A percentile compares a stretch with the other conserved stretches of the same genome.
phyloP scores from a whole-genome alignment of 139 green algal species.

The Picochlorum sp. region DNA sequence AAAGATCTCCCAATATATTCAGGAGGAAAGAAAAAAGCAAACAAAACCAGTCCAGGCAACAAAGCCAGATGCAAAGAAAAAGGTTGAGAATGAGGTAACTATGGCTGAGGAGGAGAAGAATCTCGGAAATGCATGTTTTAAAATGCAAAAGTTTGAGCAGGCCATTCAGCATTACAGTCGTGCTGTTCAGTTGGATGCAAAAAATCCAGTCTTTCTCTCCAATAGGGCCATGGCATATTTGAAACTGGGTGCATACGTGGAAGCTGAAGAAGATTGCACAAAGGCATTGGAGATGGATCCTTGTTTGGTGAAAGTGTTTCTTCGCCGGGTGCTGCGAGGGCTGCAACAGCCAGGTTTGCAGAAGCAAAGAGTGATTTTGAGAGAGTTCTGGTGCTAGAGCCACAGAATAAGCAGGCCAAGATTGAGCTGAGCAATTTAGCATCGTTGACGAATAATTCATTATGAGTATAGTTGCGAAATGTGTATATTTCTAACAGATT shows the following conservation, averaged over 20 bases:
- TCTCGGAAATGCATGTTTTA: conserved; percentile 35
- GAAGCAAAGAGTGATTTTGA: conserved; percentile 29
- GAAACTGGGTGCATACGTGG: conserved; percentile 23
- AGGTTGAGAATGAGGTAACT: not conserved
- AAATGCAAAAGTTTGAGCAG: conserved; percentile 23
- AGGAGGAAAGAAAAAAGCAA: no score
- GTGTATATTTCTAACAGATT: not conserved
- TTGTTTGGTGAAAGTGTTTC: conserved; percentile 35
- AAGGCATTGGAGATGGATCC: conserved; percentile 31
- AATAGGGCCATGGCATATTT: conserved; percentile 43
- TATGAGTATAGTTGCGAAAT: not conserved
- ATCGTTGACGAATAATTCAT: not conserved
- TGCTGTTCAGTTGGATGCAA: conserved; percentile 23
- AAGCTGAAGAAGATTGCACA: conserved; percentile 37
- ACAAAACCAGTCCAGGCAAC: not conserved
- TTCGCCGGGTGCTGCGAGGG: conserved; percentile 30
- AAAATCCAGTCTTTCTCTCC: conserved; percentile 32
- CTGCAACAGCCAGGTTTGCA: conserved; percentile 10
- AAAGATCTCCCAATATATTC: no score
- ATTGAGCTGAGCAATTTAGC: conserved; percentile 25
- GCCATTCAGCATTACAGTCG: conserved; percentile 32
- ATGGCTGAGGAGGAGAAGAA: conserved; percentile 21
- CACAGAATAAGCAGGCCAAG: conserved; percentile 39
- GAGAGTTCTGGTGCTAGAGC: conserved; percentile 39
- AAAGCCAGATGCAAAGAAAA: not conserved